These are phyloP conservation scores for Hydrangea macrophylla DNA, from an alignment of 148 eudicot genomes.

Conservation along the genomic window DNA sequence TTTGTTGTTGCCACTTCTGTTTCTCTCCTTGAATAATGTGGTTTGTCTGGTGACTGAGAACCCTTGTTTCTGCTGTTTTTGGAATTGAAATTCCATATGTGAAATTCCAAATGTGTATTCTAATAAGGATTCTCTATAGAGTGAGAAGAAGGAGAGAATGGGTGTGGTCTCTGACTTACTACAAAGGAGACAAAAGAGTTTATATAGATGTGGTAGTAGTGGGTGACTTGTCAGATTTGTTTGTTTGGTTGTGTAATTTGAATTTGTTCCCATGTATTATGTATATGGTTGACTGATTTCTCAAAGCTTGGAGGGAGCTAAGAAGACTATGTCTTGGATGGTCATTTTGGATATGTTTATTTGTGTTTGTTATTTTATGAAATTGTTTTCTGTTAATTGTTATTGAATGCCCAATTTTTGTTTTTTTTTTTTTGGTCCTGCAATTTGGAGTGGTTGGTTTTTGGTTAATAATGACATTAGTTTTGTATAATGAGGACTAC, in stretches of 20 bases:
- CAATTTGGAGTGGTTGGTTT: not conserved
- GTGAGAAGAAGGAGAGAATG: not conserved
- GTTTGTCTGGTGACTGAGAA: slow-evolving; percentile 15
- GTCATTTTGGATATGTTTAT: not conserved
- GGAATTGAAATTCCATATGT: slow-evolving; percentile 39
- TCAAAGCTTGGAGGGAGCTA: slow-evolving; percentile 11
- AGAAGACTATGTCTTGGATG: slow-evolving; percentile 16
- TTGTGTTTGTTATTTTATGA: not conserved
- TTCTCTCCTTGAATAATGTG: slow-evolving; percentile 14
- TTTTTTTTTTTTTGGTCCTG: no score
- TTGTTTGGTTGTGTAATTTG: slow-evolving; percentile 11
- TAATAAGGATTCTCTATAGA: not conserved
- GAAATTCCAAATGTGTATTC: not conserved
- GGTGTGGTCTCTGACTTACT: not conserved
- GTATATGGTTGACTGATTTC: slow-evolving; percentile 18
- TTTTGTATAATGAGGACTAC: no score
- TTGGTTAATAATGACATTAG: not conserved
- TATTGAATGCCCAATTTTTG: not conserved
- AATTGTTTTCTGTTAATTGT: no score
- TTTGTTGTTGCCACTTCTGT: slow-evolving; percentile 12
- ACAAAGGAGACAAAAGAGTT: not conserved
- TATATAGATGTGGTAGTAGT: slow-evolving; percentile 6
- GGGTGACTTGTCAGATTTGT: slow-evolving; percentile 17
- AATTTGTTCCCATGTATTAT: slow-evolving; percentile 6
- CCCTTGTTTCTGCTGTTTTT: slow-evolving; percentile 16